Conservation (phyloP, 2,329 filamentous ascomycete species). For the Xylaria multiplex region DNA sequence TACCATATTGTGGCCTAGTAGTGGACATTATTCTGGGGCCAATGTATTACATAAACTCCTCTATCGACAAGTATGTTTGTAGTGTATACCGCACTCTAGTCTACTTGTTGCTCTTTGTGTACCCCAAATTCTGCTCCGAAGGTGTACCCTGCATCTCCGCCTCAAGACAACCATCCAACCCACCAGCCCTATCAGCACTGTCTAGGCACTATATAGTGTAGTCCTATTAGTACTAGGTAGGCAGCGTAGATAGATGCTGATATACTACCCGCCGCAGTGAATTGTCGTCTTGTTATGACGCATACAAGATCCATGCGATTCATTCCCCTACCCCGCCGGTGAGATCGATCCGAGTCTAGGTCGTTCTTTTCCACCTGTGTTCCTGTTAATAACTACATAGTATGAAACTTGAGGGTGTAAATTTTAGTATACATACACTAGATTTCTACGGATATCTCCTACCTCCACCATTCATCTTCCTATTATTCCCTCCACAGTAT, state of each 20-base stretch:
- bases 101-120: too few relatives aligned
- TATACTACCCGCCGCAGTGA: too few relatives aligned
- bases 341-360: conserved; percentile 31
- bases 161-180: not conserved
- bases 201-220: too few relatives aligned
- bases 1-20: conserved; percentile 2
- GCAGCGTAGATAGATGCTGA: too few relatives aligned
- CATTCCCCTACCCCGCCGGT: conserved; percentile 9
- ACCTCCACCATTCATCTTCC: conserved; percentile 6
- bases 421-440: too few relatives aligned
- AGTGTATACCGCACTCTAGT: too few relatives aligned
- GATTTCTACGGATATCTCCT: conserved; percentile 1
- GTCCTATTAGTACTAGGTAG: not conserved
- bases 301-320: conserved; percentile 7
- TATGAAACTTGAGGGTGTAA: conserved; percentile 31
- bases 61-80: too few relatives aligned
- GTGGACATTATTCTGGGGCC: too few relatives aligned
- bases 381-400: conserved; percentile 29
- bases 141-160: too few relatives aligned
- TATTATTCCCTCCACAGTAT: not conserved
- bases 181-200: conserved; percentile 1
- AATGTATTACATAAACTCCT: too few relatives aligned
- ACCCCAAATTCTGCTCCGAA: too few relatives aligned
- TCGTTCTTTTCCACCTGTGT: conserved; percentile 11
- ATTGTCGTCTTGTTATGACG: conserved; percentile 13